Percentiles rank a stretch among this genome's conserved stretches.
phyloP scores from a whole-genome alignment of 2,329 filamentous ascomycete species.

The Xylaria arbuscula region DNA sequence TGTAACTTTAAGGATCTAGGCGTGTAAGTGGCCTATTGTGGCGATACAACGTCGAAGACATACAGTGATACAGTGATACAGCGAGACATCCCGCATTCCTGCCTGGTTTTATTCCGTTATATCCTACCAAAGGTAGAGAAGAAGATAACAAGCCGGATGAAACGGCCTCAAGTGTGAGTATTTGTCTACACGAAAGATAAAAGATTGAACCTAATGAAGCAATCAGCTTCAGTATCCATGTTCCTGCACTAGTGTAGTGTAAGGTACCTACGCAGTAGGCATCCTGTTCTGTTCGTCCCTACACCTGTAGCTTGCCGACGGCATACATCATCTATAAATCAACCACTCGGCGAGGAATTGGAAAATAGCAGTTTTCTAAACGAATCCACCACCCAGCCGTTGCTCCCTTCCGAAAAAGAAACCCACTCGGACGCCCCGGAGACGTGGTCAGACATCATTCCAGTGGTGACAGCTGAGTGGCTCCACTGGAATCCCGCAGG shows the following conservation, averaged over 20 bases:
- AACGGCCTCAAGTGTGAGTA: no score
- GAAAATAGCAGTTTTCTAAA: neutral
- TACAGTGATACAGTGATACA: no score
- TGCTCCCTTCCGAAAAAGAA: constrained; percentile 13
- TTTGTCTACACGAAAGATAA: neutral
- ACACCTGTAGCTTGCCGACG: no score
- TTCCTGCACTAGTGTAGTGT: constrained; percentile 9
- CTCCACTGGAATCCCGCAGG: neutral
- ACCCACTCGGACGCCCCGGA: neutral
- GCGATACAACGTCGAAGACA: no score
- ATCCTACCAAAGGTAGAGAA: no score
- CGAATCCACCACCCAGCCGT: neutral
- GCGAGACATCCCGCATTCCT: no score
- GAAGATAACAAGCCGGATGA: no score
- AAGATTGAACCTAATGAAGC: neutral
- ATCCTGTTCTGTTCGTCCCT: no score
- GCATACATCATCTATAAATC: neutral
- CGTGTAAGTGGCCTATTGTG: neutral
- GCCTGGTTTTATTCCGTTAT: no score
- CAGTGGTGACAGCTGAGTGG: neutral
- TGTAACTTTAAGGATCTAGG: no score
- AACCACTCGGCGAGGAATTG: neutral
- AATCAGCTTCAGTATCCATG: neutral
- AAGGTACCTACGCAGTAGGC: neutral
- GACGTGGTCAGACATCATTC: constrained; percentile 3